Evolutionary conservation across 345 rosid species (phyloP), one percentile per base, ranked within the genome.

Genomic region (Syzygium oleosum): DNA sequence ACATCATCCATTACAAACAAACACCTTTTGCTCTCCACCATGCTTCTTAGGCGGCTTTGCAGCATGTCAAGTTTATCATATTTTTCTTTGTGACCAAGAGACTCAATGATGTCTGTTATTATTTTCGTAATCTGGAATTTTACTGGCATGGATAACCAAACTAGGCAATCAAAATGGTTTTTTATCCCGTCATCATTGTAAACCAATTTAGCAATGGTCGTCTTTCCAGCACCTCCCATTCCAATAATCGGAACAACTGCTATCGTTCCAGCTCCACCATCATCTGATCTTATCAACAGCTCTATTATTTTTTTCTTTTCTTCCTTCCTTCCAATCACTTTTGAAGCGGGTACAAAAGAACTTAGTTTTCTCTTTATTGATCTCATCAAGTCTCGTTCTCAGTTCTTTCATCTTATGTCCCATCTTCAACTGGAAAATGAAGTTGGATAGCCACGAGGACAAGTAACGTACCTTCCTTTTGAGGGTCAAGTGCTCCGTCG

Each of bases 151-250:
- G 51, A 51, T 51, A 51, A 8, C 51, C 51, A 49, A 49, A 7
- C 5, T 49, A 8, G 5, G 10, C 8, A 8, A 11, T 49, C 9
- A 12, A 55, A 55, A 55, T 55, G 59, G 4, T 55, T 1, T 1
- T 21, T 55, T 4, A 55, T 4, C 21, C 34, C 85, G 25, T 63
- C 53, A 61, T 90, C 89, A 59, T 53, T 23, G 80, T 15, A 90
- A 7, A 80, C 90, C 85, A 86, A 29, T 85, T 87, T 84, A 5
- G 87, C 89, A 9, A 90, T 87, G 7, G 89, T 80, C 2, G 92
- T 90, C 88, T 90, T 90, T n/a, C 91, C 92, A 1, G 85, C 31
- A 7, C 92, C 92, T 29, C 90, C 91, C 6, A 90, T 84, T 63
- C 91, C 91, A 22, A 88, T 58, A 7, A 90, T 77, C 7, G 91